Evolutionary conservation across 805 yeast species (phyloP).

Genomic region (Nakazawaea ishiwadae): DNA sequence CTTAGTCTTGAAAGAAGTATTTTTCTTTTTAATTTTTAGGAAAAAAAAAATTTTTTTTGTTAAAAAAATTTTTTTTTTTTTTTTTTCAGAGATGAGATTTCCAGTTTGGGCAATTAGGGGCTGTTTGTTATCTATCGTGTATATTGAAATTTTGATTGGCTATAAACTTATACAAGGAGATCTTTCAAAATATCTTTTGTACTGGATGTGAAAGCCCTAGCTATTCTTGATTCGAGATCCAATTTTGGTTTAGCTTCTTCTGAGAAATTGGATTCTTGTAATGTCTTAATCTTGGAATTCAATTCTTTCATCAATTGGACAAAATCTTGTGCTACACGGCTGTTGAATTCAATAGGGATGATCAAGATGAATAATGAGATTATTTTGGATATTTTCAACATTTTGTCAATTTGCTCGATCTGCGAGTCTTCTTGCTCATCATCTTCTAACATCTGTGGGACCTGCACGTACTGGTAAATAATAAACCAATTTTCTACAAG

Average conservation of each 20-base stretch:
- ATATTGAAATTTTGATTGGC: not conserved
- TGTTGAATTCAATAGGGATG: slow-evolving; percentile 9
- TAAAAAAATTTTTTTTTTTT: not conserved
- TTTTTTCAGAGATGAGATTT: not conserved
- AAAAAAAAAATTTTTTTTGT: not conserved
- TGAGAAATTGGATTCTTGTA: not conserved
- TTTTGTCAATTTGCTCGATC: slow-evolving; percentile 2
- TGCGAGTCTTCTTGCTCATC: not conserved
- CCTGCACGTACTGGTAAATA: slow-evolving; percentile 4
- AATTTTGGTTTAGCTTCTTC: slow-evolving; percentile 2
- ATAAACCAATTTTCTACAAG: slow-evolving; percentile 10
- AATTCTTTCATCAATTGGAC: slow-evolving; percentile 2
- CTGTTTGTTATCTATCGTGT: not conserved
- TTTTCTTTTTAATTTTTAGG: not conserved
- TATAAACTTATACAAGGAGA: slow-evolving; percentile 1
- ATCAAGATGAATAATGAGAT: slow-evolving; percentile 4
- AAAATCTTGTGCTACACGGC: slow-evolving; percentile 3
- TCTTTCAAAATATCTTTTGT: slow-evolving; percentile 12
- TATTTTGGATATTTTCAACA: not conserved
- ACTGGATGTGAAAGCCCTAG: slow-evolving; percentile 10
- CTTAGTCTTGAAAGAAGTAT: not conserved
- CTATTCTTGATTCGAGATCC: slow-evolving; percentile 11
- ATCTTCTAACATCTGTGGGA: not conserved
- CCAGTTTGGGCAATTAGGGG: not conserved
- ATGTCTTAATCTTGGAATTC: not conserved